phyloP scores from a whole-genome alignment of 139 green algal genomes.

The Coccomyxa sp. region DNA sequence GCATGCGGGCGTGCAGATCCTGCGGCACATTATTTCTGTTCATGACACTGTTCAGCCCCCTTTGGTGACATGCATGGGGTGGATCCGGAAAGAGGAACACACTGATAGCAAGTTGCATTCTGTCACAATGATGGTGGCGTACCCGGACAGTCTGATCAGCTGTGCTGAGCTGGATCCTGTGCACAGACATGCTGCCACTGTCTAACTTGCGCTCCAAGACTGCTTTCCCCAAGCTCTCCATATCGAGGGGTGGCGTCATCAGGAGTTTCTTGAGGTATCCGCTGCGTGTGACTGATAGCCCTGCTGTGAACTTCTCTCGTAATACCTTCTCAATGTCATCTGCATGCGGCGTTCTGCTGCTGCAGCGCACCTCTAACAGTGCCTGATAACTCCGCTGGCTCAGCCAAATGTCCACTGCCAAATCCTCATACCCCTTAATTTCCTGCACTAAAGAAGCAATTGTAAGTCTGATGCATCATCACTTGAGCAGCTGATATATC shows the following conservation, averaged over 20 bases:
- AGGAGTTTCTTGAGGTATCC: background rate
- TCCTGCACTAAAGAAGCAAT: background rate
- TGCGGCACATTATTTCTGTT: conserved; percentile 13
- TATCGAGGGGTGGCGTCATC: background rate
- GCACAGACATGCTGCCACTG: background rate
- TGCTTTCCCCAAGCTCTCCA: background rate
- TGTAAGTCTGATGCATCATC: background rate
- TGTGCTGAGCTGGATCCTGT: background rate
- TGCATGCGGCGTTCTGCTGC: background rate
- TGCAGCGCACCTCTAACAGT: conserved; percentile 26
- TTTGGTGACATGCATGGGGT: background rate
- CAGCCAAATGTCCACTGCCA: conserved; percentile 41
- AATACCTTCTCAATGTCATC: conserved; percentile 5
- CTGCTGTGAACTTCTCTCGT: conserved; percentile 5
- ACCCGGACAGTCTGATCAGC: background rate
- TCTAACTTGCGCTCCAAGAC: background rate
- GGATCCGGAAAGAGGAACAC: background rate
- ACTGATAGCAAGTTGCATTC: background rate
- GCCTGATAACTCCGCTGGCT: conserved; percentile 13
- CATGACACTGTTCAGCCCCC: background rate
- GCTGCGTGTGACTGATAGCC: background rate
- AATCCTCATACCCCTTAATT: background rate
- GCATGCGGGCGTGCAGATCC: conserved; percentile 66
- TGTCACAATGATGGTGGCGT: background rate
- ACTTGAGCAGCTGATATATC: background rate